These are phyloP conservation scores for Kentomonas sorsogonicus DNA, from an alignment of 208 protist genomes.

Conservation along the genomic window DNA sequence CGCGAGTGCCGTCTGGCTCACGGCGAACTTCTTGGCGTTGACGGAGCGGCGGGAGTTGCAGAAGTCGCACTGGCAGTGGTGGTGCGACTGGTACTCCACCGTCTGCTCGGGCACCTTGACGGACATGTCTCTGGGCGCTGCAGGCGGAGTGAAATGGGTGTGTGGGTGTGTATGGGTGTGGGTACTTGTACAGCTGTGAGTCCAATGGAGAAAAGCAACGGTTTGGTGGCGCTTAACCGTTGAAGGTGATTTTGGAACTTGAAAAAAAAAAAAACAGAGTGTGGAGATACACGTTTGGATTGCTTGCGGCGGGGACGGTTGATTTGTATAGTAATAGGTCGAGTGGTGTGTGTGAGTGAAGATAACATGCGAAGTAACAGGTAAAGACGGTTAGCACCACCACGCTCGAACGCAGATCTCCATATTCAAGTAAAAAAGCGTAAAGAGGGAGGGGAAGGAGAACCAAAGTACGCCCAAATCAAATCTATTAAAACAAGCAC, in stretches of 20 bases:
- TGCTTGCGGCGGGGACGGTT: background rate
- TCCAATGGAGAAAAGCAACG: background rate
- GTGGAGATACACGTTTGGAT: background rate
- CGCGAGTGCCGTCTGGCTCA: slow-evolving; percentile 29
- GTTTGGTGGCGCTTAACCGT: no score
- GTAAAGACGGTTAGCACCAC: background rate
- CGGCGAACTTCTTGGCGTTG: slow-evolving; percentile 71
- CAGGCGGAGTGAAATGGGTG: slow-evolving; percentile 1
- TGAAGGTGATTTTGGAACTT: background rate
- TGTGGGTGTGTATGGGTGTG: no score
- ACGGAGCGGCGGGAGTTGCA: slow-evolving; percentile 70
- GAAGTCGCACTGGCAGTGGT: slow-evolving; percentile 87
- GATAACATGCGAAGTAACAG: background rate
- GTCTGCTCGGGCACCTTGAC: slow-evolving; percentile 47
- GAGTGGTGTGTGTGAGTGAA: background rate
- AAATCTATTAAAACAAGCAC: background rate
- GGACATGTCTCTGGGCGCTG: slow-evolving; percentile 37
- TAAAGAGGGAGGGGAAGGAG: background rate
- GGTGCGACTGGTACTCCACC: slow-evolving; percentile 70
- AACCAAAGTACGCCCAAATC: background rate
- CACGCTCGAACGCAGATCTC: background rate
- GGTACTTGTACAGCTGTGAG: no score
- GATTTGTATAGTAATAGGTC: background rate
- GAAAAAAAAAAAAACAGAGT: background rate
- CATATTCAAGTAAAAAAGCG: background rate